A percentile compares a stretch with the other conserved stretches of the same genome.
phyloP scores from a whole-genome alignment of 1,284 basidiomycete genomes.

The Caloboletus inedulis region DNA sequence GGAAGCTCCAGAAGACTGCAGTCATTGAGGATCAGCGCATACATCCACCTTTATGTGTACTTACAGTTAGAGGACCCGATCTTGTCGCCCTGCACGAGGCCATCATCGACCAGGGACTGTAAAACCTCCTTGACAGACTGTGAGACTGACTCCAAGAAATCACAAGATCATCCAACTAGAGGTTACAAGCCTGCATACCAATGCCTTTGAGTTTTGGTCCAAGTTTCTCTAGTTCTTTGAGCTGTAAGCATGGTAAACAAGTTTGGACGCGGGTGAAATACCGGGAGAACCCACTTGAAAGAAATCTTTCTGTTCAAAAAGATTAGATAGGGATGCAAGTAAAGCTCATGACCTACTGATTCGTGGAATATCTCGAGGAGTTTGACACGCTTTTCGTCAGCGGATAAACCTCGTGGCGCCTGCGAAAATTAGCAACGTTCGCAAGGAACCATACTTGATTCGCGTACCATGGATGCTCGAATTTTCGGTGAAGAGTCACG shows the following conservation, averaged over 20 bases:
- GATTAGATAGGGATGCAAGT: background rate
- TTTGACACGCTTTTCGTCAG: conserved; percentile 77
- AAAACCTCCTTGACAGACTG: conserved; percentile 88
- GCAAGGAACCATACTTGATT: background rate
- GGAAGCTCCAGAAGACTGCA: conserved; percentile 90
- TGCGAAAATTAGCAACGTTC: conserved; percentile 28
- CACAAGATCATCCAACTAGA: background rate
- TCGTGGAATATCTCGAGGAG: conserved; percentile 89
- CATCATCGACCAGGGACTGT: conserved; percentile 80
- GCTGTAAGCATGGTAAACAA: conserved; percentile 36
- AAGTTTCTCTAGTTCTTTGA: conserved; percentile 87
- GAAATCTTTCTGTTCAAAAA: conserved; percentile 73
- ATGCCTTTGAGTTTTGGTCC: conserved; percentile 85
- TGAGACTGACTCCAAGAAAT: conserved; percentile 50
- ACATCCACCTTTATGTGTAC: conserved; percentile 31
- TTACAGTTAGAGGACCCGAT: conserved; percentile 89
- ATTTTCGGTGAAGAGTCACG: background rate
- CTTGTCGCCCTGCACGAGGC: conserved; percentile 80
- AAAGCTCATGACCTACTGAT: conserved; percentile 47
- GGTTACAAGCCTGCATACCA: conserved; percentile 42
- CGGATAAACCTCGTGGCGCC: conserved; percentile 76
- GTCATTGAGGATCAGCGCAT: conserved; percentile 31
- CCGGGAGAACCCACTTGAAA: conserved; percentile 51
- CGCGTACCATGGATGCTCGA: conserved; percentile 24
- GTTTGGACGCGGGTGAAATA: background rate